Base-by-base conservation (phyloP, 331 rosid genomes). In the Malus hybrid region DNA sequence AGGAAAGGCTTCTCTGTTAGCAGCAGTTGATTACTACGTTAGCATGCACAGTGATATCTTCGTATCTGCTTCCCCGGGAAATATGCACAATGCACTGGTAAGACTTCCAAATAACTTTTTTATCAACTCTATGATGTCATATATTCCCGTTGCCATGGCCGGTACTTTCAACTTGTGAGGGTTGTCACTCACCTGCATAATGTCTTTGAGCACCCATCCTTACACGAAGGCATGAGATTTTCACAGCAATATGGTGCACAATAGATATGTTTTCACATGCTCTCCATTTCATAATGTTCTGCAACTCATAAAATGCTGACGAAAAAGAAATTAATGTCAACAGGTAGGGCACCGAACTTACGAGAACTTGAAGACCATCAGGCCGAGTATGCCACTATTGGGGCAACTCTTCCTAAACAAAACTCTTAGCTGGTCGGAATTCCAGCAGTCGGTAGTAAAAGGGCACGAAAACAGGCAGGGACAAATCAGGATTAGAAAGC, bases 81-180 rank as follows among this genome's bases (percentile, higher is more conserved):
- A 92, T 65, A 92, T 92, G 97, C 97, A 92, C 87, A 92, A 92
- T 70, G 97, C 97, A 74, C 34, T 92, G 93, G 97, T 92, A 77
- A 90, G 96, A 69, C 73, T 73, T 77, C 33, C 71, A 0, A 18
- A 22, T 20, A 62, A 13, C 10, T 3, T 36, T 57, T 8, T 72
- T 22, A 24, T 22, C 33, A 34, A 20, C 3, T 71, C 52, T 13
- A 19, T 14, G 18, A 55, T 31, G 7, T 34, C 54, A 13, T 20
- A 56, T 32, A 57, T 56, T 54, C 59, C 13, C 2, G 1, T 12
- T 71, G 7, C 64, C 52, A 34, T 34, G 16, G 22, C 7, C 13
- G 32, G 7, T 50, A 54, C 28, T 61, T 34, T 46, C 24, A 59
- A 2, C 59, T 52, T 52, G 59, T 54, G 22, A 54, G 59, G 59